phyloP scores from a whole-genome alignment of 345 rosid species.

The Brassica napus region DNA sequence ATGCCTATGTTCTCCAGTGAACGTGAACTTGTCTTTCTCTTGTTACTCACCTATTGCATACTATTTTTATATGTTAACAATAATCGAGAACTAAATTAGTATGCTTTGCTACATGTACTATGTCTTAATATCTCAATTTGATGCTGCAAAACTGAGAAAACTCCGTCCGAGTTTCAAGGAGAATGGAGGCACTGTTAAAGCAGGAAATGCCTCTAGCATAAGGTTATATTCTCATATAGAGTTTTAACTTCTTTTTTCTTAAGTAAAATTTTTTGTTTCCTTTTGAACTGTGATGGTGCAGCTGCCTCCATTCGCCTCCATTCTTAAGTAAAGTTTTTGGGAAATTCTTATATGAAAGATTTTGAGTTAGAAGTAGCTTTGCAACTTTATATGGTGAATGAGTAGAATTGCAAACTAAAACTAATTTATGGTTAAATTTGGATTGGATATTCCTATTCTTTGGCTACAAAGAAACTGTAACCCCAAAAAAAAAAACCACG shows the following conservation, averaged over 20 bases:
- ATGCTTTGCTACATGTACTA: neutral
- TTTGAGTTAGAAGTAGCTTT: too few relatives aligned
- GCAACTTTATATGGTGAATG: too few relatives aligned
- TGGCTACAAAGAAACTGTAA: too few relatives aligned
- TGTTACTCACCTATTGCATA: conserved; percentile 7
- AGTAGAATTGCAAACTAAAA: too few relatives aligned
- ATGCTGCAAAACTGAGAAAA: conserved; percentile 84
- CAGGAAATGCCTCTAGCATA: conserved; percentile 98
- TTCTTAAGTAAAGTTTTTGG: too few relatives aligned
- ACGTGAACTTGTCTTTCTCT: neutral
- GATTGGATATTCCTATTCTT: too few relatives aligned
- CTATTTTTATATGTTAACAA: too few relatives aligned
- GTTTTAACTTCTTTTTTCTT: neutral
- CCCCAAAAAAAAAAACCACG: too few relatives aligned
- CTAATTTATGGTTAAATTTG: too few relatives aligned
- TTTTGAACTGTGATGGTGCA: conserved; percentile 80
- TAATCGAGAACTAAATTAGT: neutral
- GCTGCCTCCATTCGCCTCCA: conserved; percentile 49
- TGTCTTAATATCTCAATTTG: conserved; percentile 59
- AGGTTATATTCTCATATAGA: conserved; percentile 52
- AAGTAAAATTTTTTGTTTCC: neutral
- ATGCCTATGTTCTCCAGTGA: neutral
- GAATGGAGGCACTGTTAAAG: conserved; percentile 86
- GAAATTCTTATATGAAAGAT: too few relatives aligned
- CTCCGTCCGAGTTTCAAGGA: conserved; percentile 96